Evolutionary conservation across 805 yeast genomes (phyloP).

Genomic region (Myxozyma geophila): DNA sequence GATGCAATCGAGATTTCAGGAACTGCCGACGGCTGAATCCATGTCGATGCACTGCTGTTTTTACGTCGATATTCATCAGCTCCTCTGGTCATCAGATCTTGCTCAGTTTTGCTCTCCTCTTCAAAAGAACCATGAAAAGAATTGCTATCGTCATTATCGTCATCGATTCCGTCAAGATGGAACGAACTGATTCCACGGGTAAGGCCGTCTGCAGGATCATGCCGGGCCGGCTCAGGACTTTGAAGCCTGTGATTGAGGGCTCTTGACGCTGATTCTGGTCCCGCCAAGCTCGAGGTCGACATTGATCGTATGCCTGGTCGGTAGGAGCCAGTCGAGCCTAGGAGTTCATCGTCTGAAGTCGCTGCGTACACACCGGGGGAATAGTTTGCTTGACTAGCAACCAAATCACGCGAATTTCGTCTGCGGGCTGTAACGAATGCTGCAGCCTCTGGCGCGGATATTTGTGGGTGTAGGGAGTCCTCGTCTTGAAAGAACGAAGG

Average conservation of each 20-base stretch:
- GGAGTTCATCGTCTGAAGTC: conserved; percentile 23
- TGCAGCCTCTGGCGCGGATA: conserved; percentile 22
- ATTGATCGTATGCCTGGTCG: background rate
- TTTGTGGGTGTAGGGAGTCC: background rate
- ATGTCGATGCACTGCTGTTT: background rate
- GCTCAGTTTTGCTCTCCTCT: conserved; percentile 6
- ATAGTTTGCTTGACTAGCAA: background rate
- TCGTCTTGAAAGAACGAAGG: background rate
- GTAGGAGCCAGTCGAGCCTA: conserved; percentile 1
- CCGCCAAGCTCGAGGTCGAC: background rate
- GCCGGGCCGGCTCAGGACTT: conserved; percentile 1
- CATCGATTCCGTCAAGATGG: conserved; percentile 8
- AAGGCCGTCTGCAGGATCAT: background rate
- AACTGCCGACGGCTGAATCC: background rate
- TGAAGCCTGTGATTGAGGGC: background rate
- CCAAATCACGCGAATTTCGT: conserved; percentile 20
- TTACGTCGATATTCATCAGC: conserved; percentile 10
- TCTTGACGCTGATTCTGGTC: background rate
- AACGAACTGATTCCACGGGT: conserved; percentile 4
- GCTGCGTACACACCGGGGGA: conserved; percentile 8
- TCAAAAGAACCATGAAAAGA: conserved; percentile 14
- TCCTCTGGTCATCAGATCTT: conserved; percentile 23
- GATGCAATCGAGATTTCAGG: background rate
- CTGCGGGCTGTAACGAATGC: conserved; percentile 12
- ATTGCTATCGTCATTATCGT: conserved; percentile 2